Conservation (phyloP, 1,284 basidiomycete species). For the Paramarasmius palmivorus region DNA sequence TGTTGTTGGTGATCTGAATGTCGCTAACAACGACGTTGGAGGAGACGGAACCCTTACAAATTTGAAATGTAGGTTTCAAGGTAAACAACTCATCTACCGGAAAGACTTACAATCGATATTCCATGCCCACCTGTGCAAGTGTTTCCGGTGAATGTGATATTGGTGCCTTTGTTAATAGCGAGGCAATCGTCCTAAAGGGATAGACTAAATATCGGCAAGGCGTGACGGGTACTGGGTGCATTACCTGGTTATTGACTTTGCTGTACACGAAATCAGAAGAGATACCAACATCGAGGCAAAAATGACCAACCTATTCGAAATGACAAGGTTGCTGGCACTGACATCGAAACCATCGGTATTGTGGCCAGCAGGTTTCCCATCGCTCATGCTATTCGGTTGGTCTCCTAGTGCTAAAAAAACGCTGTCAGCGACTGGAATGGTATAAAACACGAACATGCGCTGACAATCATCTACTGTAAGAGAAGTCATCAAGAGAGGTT, state of each 20-base stretch:
- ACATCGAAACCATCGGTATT: constrained; percentile 63
- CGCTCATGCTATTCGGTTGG: constrained; percentile 44
- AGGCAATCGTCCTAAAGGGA: constrained; percentile 50
- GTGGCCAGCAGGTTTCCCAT: constrained; percentile 39
- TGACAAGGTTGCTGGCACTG: constrained; percentile 43
- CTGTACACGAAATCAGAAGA: constrained; percentile 2
- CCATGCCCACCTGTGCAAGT: constrained; percentile 51
- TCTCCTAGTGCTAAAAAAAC: constrained; percentile 37
- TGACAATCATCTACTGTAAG: constrained; percentile 45
- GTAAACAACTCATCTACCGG: too few species aligned
- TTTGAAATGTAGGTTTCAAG: neutral
- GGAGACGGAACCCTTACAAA: constrained; percentile 35
- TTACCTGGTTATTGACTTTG: constrained; percentile 17
- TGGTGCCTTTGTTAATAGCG: constrained; percentile 50
- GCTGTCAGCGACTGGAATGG: neutral
- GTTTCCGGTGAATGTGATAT: constrained; percentile 48
- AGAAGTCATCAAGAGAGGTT: constrained; percentile 34
- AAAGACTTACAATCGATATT: constrained; percentile 37
- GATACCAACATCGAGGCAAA: neutral
- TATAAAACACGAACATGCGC: constrained; percentile 11
- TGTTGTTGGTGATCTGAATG: constrained; percentile 38
- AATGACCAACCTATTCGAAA: constrained; percentile 36
- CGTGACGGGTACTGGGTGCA: neutral
- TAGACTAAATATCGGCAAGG: neutral
- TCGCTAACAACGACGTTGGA: constrained; percentile 35